Base-by-base conservation (phyloP, 176 grass and related monocot genomes). In the Lolium perenne region DNA sequence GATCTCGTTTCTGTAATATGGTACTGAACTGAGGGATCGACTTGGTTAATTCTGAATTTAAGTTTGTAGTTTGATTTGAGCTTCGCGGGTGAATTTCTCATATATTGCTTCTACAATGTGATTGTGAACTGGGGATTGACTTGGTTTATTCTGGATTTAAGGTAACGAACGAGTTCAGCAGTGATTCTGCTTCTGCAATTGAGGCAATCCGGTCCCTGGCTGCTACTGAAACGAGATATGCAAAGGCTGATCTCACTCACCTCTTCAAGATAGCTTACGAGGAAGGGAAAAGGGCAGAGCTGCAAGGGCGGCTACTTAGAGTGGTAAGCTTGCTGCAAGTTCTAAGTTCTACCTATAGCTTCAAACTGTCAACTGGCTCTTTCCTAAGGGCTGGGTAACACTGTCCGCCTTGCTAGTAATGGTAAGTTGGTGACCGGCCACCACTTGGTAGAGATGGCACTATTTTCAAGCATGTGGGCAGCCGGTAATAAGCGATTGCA, bases 91-190 rank as follows among this genome's bases (percentile, higher is more conserved):
- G 41, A 66, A 10, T 66, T 74, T 38, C 32, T 35, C 6, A 26
- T 91, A 22, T 69, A 80, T 60, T 55, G 22, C 49, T 45, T 38
- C 2, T 38, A 0, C 2, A 75, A 53, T 76, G 20, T 8, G n/a
- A 49, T 49, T 6, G 16, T 35, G 64, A 51, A 53, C 51, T 61
- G 12, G 38, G 43, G 74, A 68, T 45, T 81, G 45, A 84, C 50
- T 22, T 7, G 12, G 21, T 59, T 47, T 62, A 54, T 23, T 25
- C 13, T 86, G 29, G 54, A 85, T 88, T 90, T 60, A 87, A 99
- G 97, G 54, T 94, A 7, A 94, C 85, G 71, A 94, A 86, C 71
- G 92, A 94, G 14, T 99, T 99, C 84, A 96, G 76, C 88, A 93
- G 51, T 81, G 92, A 99, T 75, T 32, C 89, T 80, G 83, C 77